Conservation (phyloP, 1,284 basidiomycete species). For the Puccinia novopanici region DNA sequence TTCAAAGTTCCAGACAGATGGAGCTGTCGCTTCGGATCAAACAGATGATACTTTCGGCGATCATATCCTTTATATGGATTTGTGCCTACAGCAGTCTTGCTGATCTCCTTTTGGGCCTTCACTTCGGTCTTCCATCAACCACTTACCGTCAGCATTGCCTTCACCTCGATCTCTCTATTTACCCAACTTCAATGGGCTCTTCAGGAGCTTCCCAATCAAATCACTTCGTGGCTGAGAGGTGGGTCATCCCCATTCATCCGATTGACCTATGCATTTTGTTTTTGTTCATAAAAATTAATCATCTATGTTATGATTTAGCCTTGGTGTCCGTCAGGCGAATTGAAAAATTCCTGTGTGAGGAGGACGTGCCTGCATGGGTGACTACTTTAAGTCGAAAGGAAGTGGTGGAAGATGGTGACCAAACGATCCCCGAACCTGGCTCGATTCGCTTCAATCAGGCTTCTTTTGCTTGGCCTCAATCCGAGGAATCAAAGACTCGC, state of each 20-base stretch:
- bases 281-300: background rate
- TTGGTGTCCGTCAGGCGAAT: slow-evolving; percentile 55
- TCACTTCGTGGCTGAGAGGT: slow-evolving; percentile 51
- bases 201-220: slow-evolving; percentile 40
- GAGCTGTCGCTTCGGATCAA: slow-evolving; percentile 62
- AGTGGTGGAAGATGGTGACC: slow-evolving; percentile 2
- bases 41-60: slow-evolving; percentile 66
- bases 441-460: slow-evolving; percentile 54
- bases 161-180: slow-evolving; percentile 50
- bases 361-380: slow-evolving; percentile 50
- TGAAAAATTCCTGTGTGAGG: slow-evolving; percentile 46
- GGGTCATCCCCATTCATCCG: background rate
- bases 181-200: slow-evolving; percentile 64
- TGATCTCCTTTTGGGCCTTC: slow-evolving; percentile 62
- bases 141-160: slow-evolving; percentile 49
- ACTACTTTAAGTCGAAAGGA: slow-evolving; percentile 20
- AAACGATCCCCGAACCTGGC: slow-evolving; percentile 27
- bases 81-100: slow-evolving; percentile 43
- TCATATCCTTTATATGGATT: slow-evolving; percentile 62
- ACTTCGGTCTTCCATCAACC: slow-evolving; percentile 41
- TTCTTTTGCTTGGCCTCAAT: slow-evolving; percentile 64
- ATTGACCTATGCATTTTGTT: background rate
- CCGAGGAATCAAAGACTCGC: slow-evolving; percentile 17
- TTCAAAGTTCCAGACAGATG: slow-evolving; percentile 36
- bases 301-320: slow-evolving; percentile 54